Base-by-base conservation (phyloP, 106 monocot genomes). In the Dioscorea alata region DNA sequence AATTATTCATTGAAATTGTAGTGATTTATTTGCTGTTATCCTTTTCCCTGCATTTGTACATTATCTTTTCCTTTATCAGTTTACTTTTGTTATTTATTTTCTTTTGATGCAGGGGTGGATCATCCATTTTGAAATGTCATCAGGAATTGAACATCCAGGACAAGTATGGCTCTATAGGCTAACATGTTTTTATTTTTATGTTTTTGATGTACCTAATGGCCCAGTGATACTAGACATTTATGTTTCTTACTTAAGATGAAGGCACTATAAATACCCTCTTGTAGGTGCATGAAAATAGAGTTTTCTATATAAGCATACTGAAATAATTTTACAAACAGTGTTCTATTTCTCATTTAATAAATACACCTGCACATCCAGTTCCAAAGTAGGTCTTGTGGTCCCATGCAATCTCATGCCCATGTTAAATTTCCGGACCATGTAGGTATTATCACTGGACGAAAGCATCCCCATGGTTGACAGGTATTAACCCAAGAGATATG, bases 401-500 rank as follows among this genome's bases (percentile, higher is more conserved):
- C 48, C 17, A 64, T 14, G 33, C 10, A 35, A 17, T n/a, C 33
- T 33, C 12, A 4, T 32, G 22, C 28, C 28, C 28, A 28, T 28
- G 28, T 28, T 28, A 28, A 28, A 28, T 3, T 28, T 28, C 28
- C 28, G 1, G 28, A 21, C 60, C 73, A 75, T 59, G 70, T 61
- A 97, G 99, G 69, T 79, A 71, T 49, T 17, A 22, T 74, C 78
- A 99, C 28, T 99, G 90, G 92, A 75, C 60, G 59, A 99, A 85
- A 71, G 99, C 99, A 66, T 90, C 93, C 50, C 93, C 93, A 33
- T 99, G 99, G 99, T 59, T 99, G 71, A 53, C 33, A 72, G 85
- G 81, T 72, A 69, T 50, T 4, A 99, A 83, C 82, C 90, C 85
- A 77, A 90, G 99, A 79, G 92, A 99, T 75, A 19, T 81, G 60